phyloP scores from a whole-genome alignment of 164 flowering plant genomes.

The Nelumbo lutea region DNA sequence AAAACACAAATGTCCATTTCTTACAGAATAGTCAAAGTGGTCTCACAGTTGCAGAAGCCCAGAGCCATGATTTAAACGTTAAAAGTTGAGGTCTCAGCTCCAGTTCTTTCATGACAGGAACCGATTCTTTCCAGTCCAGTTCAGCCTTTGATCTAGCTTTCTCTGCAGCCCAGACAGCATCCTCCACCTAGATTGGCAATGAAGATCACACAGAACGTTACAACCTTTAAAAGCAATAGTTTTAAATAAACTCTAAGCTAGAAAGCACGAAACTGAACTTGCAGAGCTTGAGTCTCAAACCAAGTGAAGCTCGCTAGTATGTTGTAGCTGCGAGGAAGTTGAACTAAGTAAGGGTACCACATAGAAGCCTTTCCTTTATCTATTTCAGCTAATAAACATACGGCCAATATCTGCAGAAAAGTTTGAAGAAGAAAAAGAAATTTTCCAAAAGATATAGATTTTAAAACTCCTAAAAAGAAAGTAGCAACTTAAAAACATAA shows the following conservation, averaged over 20 bases:
- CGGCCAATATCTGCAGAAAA: slow-evolving; percentile 49
- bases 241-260: not conserved
- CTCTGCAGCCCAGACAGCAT: slow-evolving; percentile 77
- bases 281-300: slow-evolving; percentile 71
- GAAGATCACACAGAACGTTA: slow-evolving; percentile 3
- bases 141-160: slow-evolving; percentile 55
- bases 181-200: slow-evolving; percentile 53
- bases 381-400: slow-evolving; percentile 70
- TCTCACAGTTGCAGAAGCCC: slow-evolving; percentile 93
- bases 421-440: not conserved
- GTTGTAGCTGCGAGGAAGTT: slow-evolving; percentile 60
- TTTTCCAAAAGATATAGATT: not conserved
- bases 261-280: slow-evolving; percentile 44
- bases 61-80: slow-evolving; percentile 76
- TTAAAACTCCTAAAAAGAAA: not conserved
- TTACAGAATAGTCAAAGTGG: not conserved
- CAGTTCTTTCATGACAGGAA: slow-evolving; percentile 49
- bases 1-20: not conserved
- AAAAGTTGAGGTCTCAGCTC: slow-evolving; percentile 46
- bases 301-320: slow-evolving; percentile 50
- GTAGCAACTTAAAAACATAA: not conserved
- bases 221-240: not conserved
- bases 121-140: slow-evolving; percentile 66
- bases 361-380: slow-evolving; percentile 62
- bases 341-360: slow-evolving; percentile 74